Base-by-base conservation (phyloP, 805 yeast genomes). In the Yamadazyma nakazawae region DNA sequence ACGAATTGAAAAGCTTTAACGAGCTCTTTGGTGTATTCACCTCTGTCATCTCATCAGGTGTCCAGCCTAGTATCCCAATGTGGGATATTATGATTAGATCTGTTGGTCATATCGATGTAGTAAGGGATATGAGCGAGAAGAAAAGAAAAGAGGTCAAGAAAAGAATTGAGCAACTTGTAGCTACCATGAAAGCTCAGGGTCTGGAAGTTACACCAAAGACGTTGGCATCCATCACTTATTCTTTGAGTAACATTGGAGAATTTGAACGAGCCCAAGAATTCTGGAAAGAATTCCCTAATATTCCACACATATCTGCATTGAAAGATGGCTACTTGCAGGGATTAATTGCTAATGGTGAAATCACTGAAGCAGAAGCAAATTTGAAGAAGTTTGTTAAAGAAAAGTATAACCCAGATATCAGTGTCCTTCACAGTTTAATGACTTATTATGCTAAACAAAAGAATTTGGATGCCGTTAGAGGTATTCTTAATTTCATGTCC, bases 81-180 rank as follows among this genome's bases (percentile, higher is more conserved):
- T 86, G 89, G 89, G 81, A 82, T 43, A 71, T 77, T 43, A 69
- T 84, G 25, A 63, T 86, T 42, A 66, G 74, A 43, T 70, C 84
- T 0, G 72, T 75, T 57, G 70, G 74, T 8, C 66, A 62, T 49
- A 66, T 74, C 3, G 49, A 52, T 5, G 53, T 58, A 31, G 54
- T 67, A 13, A 45, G 45, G 2, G 45, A 42, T 2, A 59, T 73
- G 52, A 43, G 52, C 61, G 18, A 68, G 60, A 36, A 53, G 55
- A 5, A 64, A 63, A 47, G 69, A 62, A 38, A 61, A 60, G 38
- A 39, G 14, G 49, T 56, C 17, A 44, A 40, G 11, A 38, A 37
- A 12, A 62, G 56, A 19, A 57, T 70, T 14, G 70, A 66, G 39
- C 55, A 54, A 34, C 59, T 64, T 8, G 47, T 68, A 14, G 54